Evolutionary conservation across 2,329 filamentous ascomycete species (phyloP), one percentile per base, ranked within the genome.

Genomic region (Trichoderma pleuroti): DNA sequence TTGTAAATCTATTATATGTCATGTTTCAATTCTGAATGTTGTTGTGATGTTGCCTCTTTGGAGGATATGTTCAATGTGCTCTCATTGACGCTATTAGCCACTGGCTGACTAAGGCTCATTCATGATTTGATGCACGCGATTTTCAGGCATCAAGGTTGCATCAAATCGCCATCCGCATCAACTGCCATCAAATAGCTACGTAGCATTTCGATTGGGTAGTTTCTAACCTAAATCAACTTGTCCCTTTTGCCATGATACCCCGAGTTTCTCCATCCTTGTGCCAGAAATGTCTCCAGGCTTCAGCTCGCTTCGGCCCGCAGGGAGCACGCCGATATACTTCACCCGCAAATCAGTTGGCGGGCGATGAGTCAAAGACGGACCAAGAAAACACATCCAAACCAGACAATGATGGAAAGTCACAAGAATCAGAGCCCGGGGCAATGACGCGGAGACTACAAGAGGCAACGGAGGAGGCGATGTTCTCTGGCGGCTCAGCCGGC

Each of bases 401-500:
- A 6, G 21, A 28, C 2, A n/a, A 14, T 11, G 34, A 26, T 24
- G 57, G 36, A 1, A 16, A 32, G 10, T 3, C 34, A 1, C 9
- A 42, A 12, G 10, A 26, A n/a, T 24, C 68, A 12, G 77, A 79
- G 59, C 72, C 71, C 4, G 85, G 86, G 1, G 79, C 85, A 28
- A 84, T 91, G 85, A 81, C 86, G 10, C 84, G 87, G 46, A 86
- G 87, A 18, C 82, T 91, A 10, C 82, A 87, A 71, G 84, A 90
- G 75, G 88, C 89, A 1, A 91, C 89, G 2, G 89, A 91, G 74
- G 88, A 91, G 67, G 87, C 85, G 2, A 80, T 91, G 0, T 76
- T 88, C 32, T 86, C 84, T 2, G 88, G 87, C 36, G 88, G 88
- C n/a, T 81, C 82, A 70, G 85, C 88, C 14, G 88, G 88, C n/a